Base-by-base conservation (phyloP, 345 rosid genomes). In the Salix purpurea region DNA sequence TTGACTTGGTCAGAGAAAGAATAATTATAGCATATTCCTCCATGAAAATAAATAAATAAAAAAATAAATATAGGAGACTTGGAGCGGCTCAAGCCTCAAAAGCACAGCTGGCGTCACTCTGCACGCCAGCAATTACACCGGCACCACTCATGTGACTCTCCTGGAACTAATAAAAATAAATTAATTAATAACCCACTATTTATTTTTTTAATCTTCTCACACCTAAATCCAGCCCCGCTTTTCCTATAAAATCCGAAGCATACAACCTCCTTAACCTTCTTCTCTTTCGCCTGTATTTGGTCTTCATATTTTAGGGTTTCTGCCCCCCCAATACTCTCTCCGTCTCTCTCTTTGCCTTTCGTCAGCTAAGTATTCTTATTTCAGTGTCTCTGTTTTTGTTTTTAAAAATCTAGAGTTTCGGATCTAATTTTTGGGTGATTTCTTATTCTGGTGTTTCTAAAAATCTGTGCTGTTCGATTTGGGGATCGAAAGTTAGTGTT, bases 31-130 rank as follows among this genome's bases (percentile, higher is more conserved):
- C 21, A 21, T 21, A 21, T 54, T 54, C 60, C 60, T 19, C 24
- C 23, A 36, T 14, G 71, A 23, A 19, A 19, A 68, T 4, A 39
- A 6, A 5, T 18, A 24, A 7, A 39, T 39, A 39, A 39, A 39
- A 1, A 40, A 10, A 40, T 40, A 40, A 2, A 42, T 11, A 42
- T 11, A 11, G 46, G 4, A 42, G 14, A 42, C 46, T 7, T 46
- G 11, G 64, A 46, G 18, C 12, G 77, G 24, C 30, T 46, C 21
- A 1, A 26, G 77, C 18, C 30, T 46, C 21, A 1, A 26, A 46
- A 65, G 48, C 26, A 61, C 67, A 71, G 82, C 80, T 84, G 87
- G 82, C 88, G 87, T 85, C 86, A 85, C 39, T 7, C 32, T 40
- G 67, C 67, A 84, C 86, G 88, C 77, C 83, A 86, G 73, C 80